Conservation (phyloP, 2,329 filamentous ascomycete genomes). For the Teratosphaeria nubilosa region DNA sequence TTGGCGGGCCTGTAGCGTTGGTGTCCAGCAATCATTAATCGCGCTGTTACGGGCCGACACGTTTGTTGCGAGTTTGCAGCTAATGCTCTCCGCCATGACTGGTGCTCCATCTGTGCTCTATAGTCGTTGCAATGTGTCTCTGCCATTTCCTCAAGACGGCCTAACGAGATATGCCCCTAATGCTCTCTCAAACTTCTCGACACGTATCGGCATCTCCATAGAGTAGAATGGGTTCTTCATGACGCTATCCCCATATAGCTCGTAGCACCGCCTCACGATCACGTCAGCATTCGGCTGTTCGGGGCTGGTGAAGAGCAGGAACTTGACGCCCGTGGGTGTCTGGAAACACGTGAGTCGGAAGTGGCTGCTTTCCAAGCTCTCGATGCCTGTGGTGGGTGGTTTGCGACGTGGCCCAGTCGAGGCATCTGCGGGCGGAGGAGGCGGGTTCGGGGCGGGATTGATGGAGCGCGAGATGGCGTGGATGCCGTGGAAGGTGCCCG, state of each 20-base stretch:
- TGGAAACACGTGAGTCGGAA: slow-evolving; percentile 95
- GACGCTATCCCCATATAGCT: slow-evolving; percentile 91
- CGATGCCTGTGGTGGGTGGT: slow-evolving; percentile 58
- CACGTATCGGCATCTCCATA: slow-evolving; percentile 91
- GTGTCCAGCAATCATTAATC: too few species aligned
- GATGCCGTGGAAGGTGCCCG: slow-evolving; percentile 87
- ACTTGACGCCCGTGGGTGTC: slow-evolving; percentile 89
- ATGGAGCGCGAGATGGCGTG: slow-evolving; percentile 54
- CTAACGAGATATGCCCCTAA: slow-evolving; percentile 25
- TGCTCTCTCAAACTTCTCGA: slow-evolving; percentile 84
- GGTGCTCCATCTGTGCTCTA: not conserved
- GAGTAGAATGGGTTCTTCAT: slow-evolving; percentile 99
- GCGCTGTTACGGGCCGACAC: too few species aligned
- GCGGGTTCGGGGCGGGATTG: slow-evolving; percentile 25
- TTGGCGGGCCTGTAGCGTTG: too few species aligned
- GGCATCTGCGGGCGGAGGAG: slow-evolving; percentile 16
- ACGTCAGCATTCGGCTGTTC: slow-evolving; percentile 79
- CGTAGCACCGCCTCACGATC: slow-evolving; percentile 77
- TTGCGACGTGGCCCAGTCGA: slow-evolving; percentile 36
- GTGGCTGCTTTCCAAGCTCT: slow-evolving; percentile 86
- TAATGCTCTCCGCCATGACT: not conserved
- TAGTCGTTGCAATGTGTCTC: not conserved
- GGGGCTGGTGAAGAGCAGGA: slow-evolving; percentile 86
- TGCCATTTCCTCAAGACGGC: slow-evolving; percentile 13
- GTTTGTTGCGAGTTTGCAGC: too few species aligned